These are phyloP conservation scores for Coemansia sp. DNA, from an alignment of 192 early-diverging fungal species.

Conservation along the genomic window DNA sequence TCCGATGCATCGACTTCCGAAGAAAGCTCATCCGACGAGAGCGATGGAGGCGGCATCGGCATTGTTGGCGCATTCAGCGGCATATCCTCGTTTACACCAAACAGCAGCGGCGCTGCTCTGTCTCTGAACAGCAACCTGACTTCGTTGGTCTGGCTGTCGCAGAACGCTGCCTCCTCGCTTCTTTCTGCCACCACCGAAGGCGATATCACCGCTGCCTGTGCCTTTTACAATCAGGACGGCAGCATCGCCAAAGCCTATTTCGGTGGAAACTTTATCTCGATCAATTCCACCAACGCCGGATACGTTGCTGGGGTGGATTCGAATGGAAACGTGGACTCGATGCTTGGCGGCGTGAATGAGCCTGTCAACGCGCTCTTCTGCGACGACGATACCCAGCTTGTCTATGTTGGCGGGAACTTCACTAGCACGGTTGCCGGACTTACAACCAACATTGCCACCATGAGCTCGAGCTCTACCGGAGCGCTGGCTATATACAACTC, in stretches of 20 bases:
- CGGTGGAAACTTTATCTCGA: conserved; percentile 40
- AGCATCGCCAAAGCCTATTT: conserved; percentile 29
- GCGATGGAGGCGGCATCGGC: conserved; percentile 44
- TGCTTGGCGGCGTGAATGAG: conserved; percentile 48
- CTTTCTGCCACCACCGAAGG: conserved; percentile 27
- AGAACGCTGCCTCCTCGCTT: conserved; percentile 32
- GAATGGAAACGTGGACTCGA: conserved; percentile 25
- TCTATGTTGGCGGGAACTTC: conserved; percentile 56
- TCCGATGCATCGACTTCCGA: background rate
- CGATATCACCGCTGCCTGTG: conserved; percentile 34
- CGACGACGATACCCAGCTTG: conserved; percentile 34
- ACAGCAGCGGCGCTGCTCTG: conserved; percentile 25
- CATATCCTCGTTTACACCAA: conserved; percentile 40
- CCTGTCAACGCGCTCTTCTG: conserved; percentile 51
- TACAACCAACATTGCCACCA: conserved; percentile 25
- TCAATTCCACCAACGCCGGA: conserved; percentile 33
- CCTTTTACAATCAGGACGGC: conserved; percentile 39
- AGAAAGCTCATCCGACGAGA: conserved; percentile 4
- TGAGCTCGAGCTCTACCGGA: conserved; percentile 31
- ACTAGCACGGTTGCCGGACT: conserved; percentile 30
- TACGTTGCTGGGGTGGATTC: conserved; percentile 40
- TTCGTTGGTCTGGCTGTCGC: conserved; percentile 40
- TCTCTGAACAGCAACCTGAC: conserved; percentile 32
- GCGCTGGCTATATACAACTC: conserved; percentile 37
- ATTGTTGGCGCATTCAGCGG: conserved; percentile 55